Conservation (phyloP, 306 rosid genomes). For the Neltuma alba region DNA sequence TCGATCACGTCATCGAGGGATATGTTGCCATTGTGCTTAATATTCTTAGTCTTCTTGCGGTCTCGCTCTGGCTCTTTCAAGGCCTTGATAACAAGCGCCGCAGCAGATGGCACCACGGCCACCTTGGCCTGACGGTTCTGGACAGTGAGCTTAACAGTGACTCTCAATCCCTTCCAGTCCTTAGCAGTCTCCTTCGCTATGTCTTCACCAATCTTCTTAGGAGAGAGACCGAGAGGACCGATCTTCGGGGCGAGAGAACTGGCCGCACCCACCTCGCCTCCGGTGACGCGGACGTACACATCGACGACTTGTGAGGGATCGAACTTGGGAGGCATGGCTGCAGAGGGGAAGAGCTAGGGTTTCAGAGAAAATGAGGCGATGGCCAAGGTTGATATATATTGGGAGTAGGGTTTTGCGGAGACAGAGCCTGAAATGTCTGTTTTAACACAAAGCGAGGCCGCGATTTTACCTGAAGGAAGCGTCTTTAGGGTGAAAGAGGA, state of each 20-base stretch:
- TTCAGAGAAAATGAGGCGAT: background rate
- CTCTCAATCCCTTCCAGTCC: slow-evolving; percentile 93
- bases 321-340: slow-evolving; percentile 86
- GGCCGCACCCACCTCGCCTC: slow-evolving; percentile 95
- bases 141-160: slow-evolving; percentile 89
- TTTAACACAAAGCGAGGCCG: background rate
- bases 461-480: background rate
- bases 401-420: slow-evolving; percentile 38
- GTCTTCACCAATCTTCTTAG: slow-evolving; percentile 93
- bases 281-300: slow-evolving; percentile 86
- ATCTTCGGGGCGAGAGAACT: slow-evolving; percentile 93
- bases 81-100: slow-evolving; percentile 87
- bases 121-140: slow-evolving; percentile 96
- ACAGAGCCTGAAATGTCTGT: background rate
- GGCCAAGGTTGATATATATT: background rate
- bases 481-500: background rate
- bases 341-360: slow-evolving; percentile 36
- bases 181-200: slow-evolving; percentile 93
- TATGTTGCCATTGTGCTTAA: slow-evolving; percentile 83
- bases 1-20: slow-evolving; percentile 89
- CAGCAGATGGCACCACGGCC: slow-evolving; percentile 89
- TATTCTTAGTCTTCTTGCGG: slow-evolving; percentile 79
- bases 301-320: slow-evolving; percentile 90
- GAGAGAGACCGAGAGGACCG: slow-evolving; percentile 93
- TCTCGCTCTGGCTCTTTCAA: slow-evolving; percentile 92